A percentile compares a stretch with the other conserved stretches of the same genome.
These are phyloP conservation scores for Diphasiastrum complanatum DNA, from an alignment of 83 land plant genomes.

Conservation along the genomic window DNA sequence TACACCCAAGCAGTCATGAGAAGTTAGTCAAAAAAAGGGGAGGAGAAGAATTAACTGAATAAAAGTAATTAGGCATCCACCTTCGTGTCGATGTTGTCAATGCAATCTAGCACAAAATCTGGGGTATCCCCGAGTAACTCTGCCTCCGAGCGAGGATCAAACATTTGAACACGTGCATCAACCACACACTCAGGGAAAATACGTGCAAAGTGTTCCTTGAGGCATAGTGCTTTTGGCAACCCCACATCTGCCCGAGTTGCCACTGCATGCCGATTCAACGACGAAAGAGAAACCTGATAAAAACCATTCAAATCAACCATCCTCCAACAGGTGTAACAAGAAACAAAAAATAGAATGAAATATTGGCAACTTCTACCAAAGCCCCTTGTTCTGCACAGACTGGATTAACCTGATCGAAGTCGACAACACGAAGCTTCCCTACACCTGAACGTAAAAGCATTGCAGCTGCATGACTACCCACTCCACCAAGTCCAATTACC, in stretches of 20 bases:
- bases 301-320: background rate
- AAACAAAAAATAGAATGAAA: background rate
- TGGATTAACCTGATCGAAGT: slow-evolving; percentile 95
- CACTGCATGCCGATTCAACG: slow-evolving; percentile 94
- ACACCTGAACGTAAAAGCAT: slow-evolving; percentile 96
- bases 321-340: background rate
- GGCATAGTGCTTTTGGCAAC: slow-evolving; percentile 75
- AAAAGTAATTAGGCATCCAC: slow-evolving; percentile 27
- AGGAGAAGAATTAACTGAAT: no score
- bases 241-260: slow-evolving; percentile 96
- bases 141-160: slow-evolving; percentile 77
- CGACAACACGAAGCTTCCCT: slow-evolving; percentile 80
- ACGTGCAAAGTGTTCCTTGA: slow-evolving; percentile 64
- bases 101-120: slow-evolving; percentile 96
- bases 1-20: no score
- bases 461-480: slow-evolving; percentile 98
- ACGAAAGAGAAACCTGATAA: slow-evolving; percentile 86
- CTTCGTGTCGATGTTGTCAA: slow-evolving; percentile 99
- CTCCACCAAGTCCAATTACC: slow-evolving; percentile 97
- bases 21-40: no score
- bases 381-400: background rate
- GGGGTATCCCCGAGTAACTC: slow-evolving; percentile 82
- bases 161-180: slow-evolving; percentile 74
- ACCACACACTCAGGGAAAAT: slow-evolving; percentile 88
- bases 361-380: background rate